Conservation (phyloP, 805 yeast species). For the Lipomyces lipofer region DNA sequence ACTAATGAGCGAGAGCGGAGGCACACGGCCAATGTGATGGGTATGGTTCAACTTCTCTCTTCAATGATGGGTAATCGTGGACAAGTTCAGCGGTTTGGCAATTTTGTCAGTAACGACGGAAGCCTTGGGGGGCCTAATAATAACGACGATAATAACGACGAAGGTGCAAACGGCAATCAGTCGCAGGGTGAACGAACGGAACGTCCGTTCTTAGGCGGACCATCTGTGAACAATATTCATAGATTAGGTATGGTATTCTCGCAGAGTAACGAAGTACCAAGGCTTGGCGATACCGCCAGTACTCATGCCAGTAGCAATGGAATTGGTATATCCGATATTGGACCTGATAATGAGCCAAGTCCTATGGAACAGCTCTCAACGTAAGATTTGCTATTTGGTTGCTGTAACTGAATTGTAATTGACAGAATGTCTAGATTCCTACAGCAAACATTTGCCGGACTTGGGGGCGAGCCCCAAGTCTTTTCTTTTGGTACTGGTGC, state of each 20-base stretch:
- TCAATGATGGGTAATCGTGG: constrained; percentile 8
- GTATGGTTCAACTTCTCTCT: constrained; percentile 14
- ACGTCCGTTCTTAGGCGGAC: too few relatives aligned
- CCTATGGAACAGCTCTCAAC: constrained; percentile 23
- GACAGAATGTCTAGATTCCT: constrained; percentile 21
- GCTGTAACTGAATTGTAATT: background rate
- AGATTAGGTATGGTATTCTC: background rate
- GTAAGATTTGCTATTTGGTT: background rate
- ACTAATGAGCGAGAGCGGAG: constrained; percentile 6
- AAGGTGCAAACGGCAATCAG: too few relatives aligned
- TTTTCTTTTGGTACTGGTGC: background rate
- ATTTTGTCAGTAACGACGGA: background rate
- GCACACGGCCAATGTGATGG: constrained; percentile 15
- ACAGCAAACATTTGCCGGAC: constrained; percentile 19
- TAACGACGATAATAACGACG: background rate
- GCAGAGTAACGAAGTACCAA: background rate
- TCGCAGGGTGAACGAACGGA: too few relatives aligned
- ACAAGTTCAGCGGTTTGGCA: too few relatives aligned
- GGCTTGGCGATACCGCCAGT: background rate
- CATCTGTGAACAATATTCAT: too few relatives aligned
- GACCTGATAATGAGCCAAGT: background rate
- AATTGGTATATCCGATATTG: background rate
- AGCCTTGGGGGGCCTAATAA: background rate
- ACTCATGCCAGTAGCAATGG: background rate
- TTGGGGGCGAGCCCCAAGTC: background rate